Base-by-base conservation (phyloP, 2,329 filamentous ascomycete species). In the Colletotrichum tropicale region DNA sequence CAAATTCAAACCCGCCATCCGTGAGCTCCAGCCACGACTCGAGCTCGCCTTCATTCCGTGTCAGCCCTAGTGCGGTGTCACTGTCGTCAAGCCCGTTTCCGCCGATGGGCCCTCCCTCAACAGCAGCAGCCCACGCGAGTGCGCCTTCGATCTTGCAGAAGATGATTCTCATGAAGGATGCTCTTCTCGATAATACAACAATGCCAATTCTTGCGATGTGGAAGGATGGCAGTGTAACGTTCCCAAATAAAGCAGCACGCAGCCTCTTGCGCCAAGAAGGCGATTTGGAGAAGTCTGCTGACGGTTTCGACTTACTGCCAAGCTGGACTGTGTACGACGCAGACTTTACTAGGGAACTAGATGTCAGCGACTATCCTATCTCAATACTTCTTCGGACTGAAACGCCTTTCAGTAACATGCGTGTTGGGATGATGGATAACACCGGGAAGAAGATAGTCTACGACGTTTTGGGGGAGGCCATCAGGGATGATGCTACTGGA, bases 151-250 rank as follows among this genome's bases (percentile, higher is more conserved):
- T 94, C 15, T 88, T 95, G 28, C 92, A 94, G 79, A 96, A 96
- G 81, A 91, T 94, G 70, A 91, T 91, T 9, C 87, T 93, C 66
- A 91, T 96, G 86, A 96, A 96, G 82, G 94, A 96, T 81, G 94
- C 94, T 1, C 88, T 96, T 24, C 85, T 96, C 8, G 94, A 95
- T 80, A 94, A 92, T 52, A 94, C 94, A 30, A 90, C 92, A 76
- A 92, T 95, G 81, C 94, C 94, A 0, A 93, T 95, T 26, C 86
- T 96, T 60, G 93, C 93, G 28, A 94, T 96, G 92, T 96, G 94
- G 94, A 94, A 93, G 80, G 94, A 96, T 78, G 91, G 93, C 69
- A 93, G 91, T 64, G 92, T 95, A 62, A 92, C 91, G 0, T 92
- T 95, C 58, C 93, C 94, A 6, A 96, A 96, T 80, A 91, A 90